Evolutionary conservation across 176 grass and related monocot species (phyloP).

Genomic region (Aegilops longissima): DNA sequence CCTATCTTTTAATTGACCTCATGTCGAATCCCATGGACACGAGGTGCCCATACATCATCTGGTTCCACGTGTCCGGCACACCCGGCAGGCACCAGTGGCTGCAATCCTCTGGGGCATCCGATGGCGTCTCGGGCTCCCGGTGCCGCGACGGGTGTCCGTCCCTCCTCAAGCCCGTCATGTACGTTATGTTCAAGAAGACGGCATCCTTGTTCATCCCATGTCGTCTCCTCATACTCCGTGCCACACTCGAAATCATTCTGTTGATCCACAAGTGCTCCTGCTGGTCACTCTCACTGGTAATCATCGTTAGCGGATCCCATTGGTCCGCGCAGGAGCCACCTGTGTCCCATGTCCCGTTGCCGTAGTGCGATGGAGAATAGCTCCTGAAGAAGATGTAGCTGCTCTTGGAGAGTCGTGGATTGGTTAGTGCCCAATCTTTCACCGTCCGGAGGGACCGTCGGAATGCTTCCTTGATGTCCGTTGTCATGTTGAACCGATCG

Average conservation of each 20-base stretch:
- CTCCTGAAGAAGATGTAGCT: constrained; percentile 42
- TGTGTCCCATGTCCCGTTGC: constrained; percentile 31
- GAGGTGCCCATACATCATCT: constrained; percentile 43
- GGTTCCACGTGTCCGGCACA: constrained; percentile 79
- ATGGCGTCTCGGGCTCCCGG: constrained; percentile 30
- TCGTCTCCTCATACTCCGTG: not conserved
- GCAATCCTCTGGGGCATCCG: constrained; percentile 60
- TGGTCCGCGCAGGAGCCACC: constrained; percentile 25
- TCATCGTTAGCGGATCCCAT: not conserved
- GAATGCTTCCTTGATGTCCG: constrained; percentile 35
- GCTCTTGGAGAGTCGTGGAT: not conserved
- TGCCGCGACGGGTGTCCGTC: constrained; percentile 35
- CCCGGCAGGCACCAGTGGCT: constrained; percentile 92
- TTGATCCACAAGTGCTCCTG: constrained; percentile 36
- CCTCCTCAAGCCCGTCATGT: constrained; percentile 40
- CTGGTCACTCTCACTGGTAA: not conserved
- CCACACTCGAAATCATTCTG: not conserved
- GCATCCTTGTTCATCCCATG: not conserved
- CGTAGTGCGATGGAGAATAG: constrained; percentile 41
- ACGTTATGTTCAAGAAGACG: constrained; percentile 34
- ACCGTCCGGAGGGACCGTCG: constrained; percentile 22
- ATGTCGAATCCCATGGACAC: constrained; percentile 17
- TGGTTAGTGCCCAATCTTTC: constrained; percentile 21
- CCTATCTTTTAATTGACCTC: not conserved
- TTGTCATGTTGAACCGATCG: constrained; percentile 25